Evolutionary conservation across 2,329 filamentous ascomycete species (phyloP).

Genomic region (Grosmannia penicillata): DNA sequence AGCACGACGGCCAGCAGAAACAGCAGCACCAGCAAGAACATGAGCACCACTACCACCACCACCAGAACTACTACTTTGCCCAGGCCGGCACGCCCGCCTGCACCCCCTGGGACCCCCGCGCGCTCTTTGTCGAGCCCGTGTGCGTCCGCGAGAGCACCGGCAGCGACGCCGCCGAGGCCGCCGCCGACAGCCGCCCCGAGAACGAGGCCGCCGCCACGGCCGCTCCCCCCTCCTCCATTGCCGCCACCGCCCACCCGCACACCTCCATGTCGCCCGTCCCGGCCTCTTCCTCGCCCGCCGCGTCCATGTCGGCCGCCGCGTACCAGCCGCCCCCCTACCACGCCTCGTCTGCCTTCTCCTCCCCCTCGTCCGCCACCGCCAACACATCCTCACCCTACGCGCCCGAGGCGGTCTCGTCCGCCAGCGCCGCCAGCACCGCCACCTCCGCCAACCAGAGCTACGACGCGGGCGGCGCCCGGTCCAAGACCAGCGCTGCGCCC

Average conservation of each 20-base stretch:
- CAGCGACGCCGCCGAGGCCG: background rate
- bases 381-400: background rate
- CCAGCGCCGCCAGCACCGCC: background rate
- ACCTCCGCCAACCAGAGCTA: too few species aligned
- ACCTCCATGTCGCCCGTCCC: background rate
- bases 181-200: too few species aligned
- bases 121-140: too few species aligned
- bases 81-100: background rate
- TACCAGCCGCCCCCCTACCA: background rate
- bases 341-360: background rate
- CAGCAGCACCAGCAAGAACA: background rate
- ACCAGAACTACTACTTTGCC: too few species aligned
- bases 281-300: background rate
- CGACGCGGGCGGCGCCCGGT: too few species aligned
- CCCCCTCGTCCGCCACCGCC: background rate
- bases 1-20: background rate
- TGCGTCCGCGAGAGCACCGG: background rate
- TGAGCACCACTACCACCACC: constrained; percentile 4
- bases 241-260: too few species aligned
- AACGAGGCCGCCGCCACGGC: background rate
- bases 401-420: background rate
- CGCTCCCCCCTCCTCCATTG: too few species aligned
- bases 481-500: too few species aligned
- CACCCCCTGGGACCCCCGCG: background rate
- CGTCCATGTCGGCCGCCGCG: background rate